Evolutionary conservation across 202 grass and related monocot genomes (phyloP), one percentile per base, ranked within the genome.

Genomic region (Elaeis oleifera): DNA sequence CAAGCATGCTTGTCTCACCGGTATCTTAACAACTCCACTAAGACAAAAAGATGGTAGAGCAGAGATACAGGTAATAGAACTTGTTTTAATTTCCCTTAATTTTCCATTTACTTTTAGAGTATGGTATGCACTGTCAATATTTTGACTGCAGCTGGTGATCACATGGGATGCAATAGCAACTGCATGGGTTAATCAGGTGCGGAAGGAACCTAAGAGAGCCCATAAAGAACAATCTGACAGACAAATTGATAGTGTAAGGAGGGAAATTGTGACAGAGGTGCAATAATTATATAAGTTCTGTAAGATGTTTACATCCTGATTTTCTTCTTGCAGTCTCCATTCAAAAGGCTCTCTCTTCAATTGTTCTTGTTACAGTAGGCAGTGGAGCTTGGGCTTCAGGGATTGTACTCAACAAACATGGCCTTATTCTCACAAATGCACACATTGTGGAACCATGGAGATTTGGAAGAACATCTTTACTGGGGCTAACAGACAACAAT

Each of bases 381-480:
- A 78, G 81, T 66, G 74, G 82, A 49, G 79, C 84, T 61, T 96
- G 91, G 91, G 91, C 91, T 85, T 90, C 91, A 80, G 91, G 91
- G 53, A 83, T 89, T 80, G 50, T 96, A 58, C 76, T 96, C 58
- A 90, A 96, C 53, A 80, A 79, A 31, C 54, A 74, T 63, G 91
- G 91, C 49, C 85, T 96, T 53, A 65, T 96, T 76, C 58, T 96
- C 59, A 96, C 91, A 76, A 96, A 96, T 85, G 91, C 91, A 32
- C 91, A 96, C 72, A 72, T 96, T n/a, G 74, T 96, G 68, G 91
- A 96, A 59, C 91, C 91, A 73, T 96, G 91, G 91, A 90, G 87
- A 85, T 96, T 90, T 67, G 74, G 81, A 50, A 88, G 84, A 84
- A 90, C 60, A 70, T 88, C 87, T 8, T 31, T 71, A 55, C 75